Evolutionary conservation across 1,139 yeast genomes (phyloP).

Genomic region (Debaryomyces sp.): DNA sequence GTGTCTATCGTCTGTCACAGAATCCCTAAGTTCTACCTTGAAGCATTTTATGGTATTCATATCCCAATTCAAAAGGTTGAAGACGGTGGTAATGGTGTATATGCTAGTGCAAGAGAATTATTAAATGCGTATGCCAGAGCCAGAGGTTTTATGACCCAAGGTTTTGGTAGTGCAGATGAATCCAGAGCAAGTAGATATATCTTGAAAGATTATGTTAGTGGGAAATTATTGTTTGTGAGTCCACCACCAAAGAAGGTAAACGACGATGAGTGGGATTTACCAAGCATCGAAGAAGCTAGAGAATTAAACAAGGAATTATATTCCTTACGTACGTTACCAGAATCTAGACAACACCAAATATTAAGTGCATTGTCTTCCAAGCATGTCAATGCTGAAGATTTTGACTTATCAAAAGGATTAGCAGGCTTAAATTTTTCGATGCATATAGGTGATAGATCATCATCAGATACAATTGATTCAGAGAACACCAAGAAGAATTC

Average conservation of each 20-base stretch:
- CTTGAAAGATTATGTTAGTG: slow-evolving; percentile 92
- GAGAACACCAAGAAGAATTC: slow-evolving; percentile 32
- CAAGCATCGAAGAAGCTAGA: slow-evolving; percentile 48
- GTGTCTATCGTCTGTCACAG: slow-evolving; percentile 82
- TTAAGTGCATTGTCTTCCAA: slow-evolving; percentile 58
- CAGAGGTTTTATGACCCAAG: slow-evolving; percentile 96
- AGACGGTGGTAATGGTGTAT: slow-evolving; percentile 85
- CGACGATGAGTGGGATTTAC: slow-evolving; percentile 38
- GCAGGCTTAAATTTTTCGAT: slow-evolving; percentile 76
- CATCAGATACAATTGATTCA: slow-evolving; percentile 14
- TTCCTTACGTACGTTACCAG: slow-evolving; percentile 65
- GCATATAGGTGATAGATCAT: slow-evolving; percentile 53
- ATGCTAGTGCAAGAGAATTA: slow-evolving; percentile 84
- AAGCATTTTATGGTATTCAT: slow-evolving; percentile 92
- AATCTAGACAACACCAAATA: slow-evolving; percentile 73
- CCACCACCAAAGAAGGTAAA: slow-evolving; percentile 77
- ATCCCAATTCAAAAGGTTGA: slow-evolving; percentile 72
- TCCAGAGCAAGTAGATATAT: slow-evolving; percentile 92
- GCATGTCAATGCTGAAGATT: slow-evolving; percentile 51
- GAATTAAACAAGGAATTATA: slow-evolving; percentile 77
- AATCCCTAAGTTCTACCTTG: slow-evolving; percentile 84
- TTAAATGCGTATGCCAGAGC: slow-evolving; percentile 94
- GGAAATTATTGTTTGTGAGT: slow-evolving; percentile 79
- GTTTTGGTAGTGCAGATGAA: slow-evolving; percentile 96
- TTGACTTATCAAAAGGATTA: slow-evolving; percentile 72